Evolutionary conservation across 352 stramenopile species (phyloP).

Genomic region (Globisporangium radiosum): DNA sequence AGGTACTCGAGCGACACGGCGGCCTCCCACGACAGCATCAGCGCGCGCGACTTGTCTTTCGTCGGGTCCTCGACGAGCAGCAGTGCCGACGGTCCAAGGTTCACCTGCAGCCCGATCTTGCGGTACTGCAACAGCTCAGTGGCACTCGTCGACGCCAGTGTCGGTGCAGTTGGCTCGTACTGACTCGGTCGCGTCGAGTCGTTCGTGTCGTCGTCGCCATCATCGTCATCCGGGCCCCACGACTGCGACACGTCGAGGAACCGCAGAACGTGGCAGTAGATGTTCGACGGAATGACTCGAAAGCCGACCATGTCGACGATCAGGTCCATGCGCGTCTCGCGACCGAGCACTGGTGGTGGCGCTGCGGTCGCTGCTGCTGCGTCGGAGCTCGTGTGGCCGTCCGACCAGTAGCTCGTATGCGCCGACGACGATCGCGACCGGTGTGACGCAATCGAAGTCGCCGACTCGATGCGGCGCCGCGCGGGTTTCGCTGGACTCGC

Average conservation of each 20-base stretch:
- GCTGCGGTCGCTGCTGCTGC: too few species aligned
- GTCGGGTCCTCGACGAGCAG: conserved; percentile 70
- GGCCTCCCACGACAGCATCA: conserved; percentile 81
- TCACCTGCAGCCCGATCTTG: conserved; percentile 46
- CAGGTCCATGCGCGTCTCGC: conserved; percentile 51
- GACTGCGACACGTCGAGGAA: conserved; percentile 48
- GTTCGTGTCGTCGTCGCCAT: neutral
- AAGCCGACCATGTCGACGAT: conserved; percentile 69
- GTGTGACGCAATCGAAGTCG: conserved; percentile 6
- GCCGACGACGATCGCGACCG: conserved; percentile 6
- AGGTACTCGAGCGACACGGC: conserved; percentile 58
- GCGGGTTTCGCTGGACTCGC: conserved; percentile 9
- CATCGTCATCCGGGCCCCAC: conserved; percentile 10
- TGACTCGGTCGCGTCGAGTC: neutral
- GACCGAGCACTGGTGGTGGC: conserved; percentile 3
- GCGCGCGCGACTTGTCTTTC: conserved; percentile 57
- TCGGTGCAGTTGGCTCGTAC: too few species aligned
- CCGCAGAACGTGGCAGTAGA: conserved; percentile 67
- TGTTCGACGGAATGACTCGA: conserved; percentile 76
- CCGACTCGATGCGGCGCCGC: conserved; percentile 9
- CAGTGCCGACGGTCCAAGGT: conserved; percentile 56
- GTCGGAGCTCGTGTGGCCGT: too few species aligned
- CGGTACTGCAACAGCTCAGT: conserved; percentile 28
- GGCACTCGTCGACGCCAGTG: neutral
- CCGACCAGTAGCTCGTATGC: neutral